Percentiles rank a stretch among this genome's conserved stretches.
Conservation (phyloP, 202 grass and related monocot species). For the Eragrostis tef region DNA sequence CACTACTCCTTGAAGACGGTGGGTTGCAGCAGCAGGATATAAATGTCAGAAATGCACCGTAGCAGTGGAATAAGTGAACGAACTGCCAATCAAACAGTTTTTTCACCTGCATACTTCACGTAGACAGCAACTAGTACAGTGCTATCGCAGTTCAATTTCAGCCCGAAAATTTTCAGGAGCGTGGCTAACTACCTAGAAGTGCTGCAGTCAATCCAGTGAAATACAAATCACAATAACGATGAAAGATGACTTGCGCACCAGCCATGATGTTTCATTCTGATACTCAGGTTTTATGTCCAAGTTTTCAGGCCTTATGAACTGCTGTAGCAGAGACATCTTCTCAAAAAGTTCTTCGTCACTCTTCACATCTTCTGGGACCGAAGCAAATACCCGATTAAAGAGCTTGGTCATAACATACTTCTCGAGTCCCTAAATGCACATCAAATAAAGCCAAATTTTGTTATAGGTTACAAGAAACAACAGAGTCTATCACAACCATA, state of each 20-base stretch:
- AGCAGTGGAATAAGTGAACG: background rate
- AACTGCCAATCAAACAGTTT: slow-evolving; percentile 1
- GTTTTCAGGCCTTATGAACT: slow-evolving; percentile 91
- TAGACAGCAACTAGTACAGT: background rate
- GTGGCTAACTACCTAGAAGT: background rate
- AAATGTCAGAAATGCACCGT: slow-evolving; percentile 22
- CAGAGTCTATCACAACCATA: slow-evolving; percentile 7
- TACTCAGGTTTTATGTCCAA: slow-evolving; percentile 92
- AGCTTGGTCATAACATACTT: slow-evolving; percentile 99
- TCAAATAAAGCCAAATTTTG: slow-evolving; percentile 35
- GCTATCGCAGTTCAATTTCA: slow-evolving; percentile 26
- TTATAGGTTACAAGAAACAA: slow-evolving; percentile 43
- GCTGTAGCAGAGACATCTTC: slow-evolving; percentile 88
- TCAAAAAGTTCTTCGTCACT: slow-evolving; percentile 93
- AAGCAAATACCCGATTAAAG: slow-evolving; percentile 91
- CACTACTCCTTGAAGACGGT: slow-evolving; percentile 13
- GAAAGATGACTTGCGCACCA: slow-evolving; percentile 63
- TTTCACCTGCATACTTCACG: background rate
- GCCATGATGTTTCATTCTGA: slow-evolving; percentile 97
- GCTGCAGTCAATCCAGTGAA: background rate
- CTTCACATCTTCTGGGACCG: slow-evolving; percentile 87
- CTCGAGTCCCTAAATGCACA: slow-evolving; percentile 80
- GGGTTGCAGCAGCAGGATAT: background rate
- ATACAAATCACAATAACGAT: slow-evolving; percentile 6
- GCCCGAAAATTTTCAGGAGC: slow-evolving; percentile 13